These are phyloP conservation scores for Neofusicoccum umdonicola DNA, from an alignment of 2,329 filamentous ascomycete genomes.

Conservation along the genomic window DNA sequence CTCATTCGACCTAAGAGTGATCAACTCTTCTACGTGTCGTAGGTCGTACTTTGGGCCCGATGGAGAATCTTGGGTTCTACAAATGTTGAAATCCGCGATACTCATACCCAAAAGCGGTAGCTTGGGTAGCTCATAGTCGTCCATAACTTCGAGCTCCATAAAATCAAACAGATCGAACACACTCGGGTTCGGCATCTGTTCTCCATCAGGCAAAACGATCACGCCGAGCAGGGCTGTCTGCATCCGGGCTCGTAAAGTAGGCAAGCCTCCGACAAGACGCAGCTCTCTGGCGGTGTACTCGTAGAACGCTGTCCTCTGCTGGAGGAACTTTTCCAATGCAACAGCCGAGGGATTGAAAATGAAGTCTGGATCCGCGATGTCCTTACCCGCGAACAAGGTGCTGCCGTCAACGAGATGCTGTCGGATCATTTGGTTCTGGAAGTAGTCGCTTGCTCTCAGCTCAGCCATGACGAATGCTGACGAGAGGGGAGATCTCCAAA, in stretches of 20 bases:
- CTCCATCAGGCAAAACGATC: slow-evolving; percentile 64
- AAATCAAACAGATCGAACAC: slow-evolving; percentile 96
- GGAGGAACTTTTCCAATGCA: slow-evolving; percentile 74
- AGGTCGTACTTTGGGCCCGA: slow-evolving; percentile 62
- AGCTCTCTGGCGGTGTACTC: slow-evolving; percentile 87
- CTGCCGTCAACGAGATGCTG: slow-evolving; percentile 69
- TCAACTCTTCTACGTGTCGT: slow-evolving; percentile 68
- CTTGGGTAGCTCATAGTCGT: slow-evolving; percentile 48
- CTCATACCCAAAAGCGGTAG: slow-evolving; percentile 61
- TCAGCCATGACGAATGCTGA: slow-evolving; percentile 72
- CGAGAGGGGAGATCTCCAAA: slow-evolving; percentile 83
- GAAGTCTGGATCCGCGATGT: slow-evolving; percentile 63
- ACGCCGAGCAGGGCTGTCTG: slow-evolving; percentile 72
- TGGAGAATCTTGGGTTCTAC: slow-evolving; percentile 31
- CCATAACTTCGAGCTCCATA: slow-evolving; percentile 61
- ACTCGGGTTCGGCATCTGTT: slow-evolving; percentile 66
- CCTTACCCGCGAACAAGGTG: slow-evolving; percentile 70
- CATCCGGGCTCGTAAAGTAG: slow-evolving; percentile 47
- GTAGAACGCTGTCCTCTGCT: slow-evolving; percentile 71
- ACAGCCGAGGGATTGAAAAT: slow-evolving; percentile 65
- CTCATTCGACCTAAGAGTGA: slow-evolving; percentile 68
- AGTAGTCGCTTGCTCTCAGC: slow-evolving; percentile 73
- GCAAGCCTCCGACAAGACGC: slow-evolving; percentile 68
- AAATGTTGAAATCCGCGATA: slow-evolving; percentile 66
- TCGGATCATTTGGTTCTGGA: slow-evolving; percentile 72